Evolutionary conservation across 495 filamentous ascomycete genomes (phyloP).

Genomic region (Bombardia bombarda): DNA sequence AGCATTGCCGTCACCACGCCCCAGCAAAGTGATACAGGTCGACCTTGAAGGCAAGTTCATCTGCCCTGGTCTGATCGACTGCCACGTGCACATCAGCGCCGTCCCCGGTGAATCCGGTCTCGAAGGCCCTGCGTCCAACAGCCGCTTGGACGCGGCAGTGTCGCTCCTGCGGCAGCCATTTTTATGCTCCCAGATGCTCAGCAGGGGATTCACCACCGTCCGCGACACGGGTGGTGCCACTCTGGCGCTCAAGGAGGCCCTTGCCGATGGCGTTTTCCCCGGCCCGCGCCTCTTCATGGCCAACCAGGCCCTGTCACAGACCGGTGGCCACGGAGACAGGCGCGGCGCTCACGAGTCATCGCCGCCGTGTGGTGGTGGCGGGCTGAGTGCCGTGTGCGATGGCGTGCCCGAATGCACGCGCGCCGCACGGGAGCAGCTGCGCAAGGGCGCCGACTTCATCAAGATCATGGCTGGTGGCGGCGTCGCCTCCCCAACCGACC

Average conservation of each 20-base stretch:
- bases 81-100: constrained; percentile 47
- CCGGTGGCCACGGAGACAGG: constrained; percentile 48
- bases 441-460: constrained; percentile 46
- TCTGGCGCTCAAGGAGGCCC: constrained; percentile 41
- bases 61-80: constrained; percentile 51
- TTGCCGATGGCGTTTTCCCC: constrained; percentile 40
- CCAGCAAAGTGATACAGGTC: constrained; percentile 15
- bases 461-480: constrained; percentile 52
- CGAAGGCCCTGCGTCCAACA: constrained; percentile 4
- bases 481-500: constrained; percentile 44
- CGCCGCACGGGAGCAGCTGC: constrained; percentile 42
- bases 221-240: constrained; percentile 47
- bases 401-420: constrained; percentile 44
- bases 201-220: constrained; percentile 45
- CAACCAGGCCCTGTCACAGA: constrained; percentile 36
- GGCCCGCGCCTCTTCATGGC: constrained; percentile 36
- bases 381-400: constrained; percentile 36
- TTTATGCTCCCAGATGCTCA: constrained; percentile 39
- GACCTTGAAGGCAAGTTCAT: constrained; percentile 40
- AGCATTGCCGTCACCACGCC: too few relatives aligned
- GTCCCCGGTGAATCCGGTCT: constrained; percentile 31
- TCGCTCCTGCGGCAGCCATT: constrained; percentile 36
- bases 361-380: not conserved
- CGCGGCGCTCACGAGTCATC: constrained; percentile 27
- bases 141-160: constrained; percentile 6